Evolutionary conservation across 176 grass and related monocot species (phyloP).

Genomic region (Tuctoria greenei): DNA sequence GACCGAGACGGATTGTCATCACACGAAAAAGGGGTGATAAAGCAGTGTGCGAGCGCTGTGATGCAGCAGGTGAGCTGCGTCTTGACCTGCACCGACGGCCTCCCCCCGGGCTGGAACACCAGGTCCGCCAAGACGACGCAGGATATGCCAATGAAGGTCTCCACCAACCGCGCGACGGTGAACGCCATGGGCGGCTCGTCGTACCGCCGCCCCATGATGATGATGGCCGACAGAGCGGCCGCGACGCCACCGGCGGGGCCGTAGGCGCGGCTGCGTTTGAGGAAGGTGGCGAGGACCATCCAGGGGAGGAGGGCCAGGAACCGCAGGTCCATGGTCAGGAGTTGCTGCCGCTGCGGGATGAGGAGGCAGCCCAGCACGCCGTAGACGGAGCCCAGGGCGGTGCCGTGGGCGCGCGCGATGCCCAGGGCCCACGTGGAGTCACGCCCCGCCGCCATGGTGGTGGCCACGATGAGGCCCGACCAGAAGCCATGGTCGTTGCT

Average conservation of each 20-base stretch:
- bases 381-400: conserved; percentile 63
- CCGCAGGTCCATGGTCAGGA: conserved; percentile 64
- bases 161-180: conserved; percentile 52
- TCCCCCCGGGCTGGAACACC: conserved; percentile 53
- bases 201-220: conserved; percentile 67
- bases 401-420: conserved; percentile 62
- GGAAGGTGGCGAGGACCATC: conserved; percentile 63
- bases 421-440: conserved; percentile 63
- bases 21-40: background rate
- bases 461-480: conserved; percentile 78
- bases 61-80: conserved; percentile 49
- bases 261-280: conserved; percentile 62
- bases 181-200: conserved; percentile 64
- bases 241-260: conserved; percentile 50
- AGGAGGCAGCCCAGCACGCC: conserved; percentile 56
- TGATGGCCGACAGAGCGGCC: conserved; percentile 49
- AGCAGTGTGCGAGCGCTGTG: conserved; percentile 29
- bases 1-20: too few relatives aligned
- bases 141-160: conserved; percentile 74
- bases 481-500: conserved; percentile 77
- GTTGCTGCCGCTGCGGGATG: conserved; percentile 41
- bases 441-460: conserved; percentile 52
- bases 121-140: conserved; percentile 54
- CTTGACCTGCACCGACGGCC: conserved; percentile 59
- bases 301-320: conserved; percentile 72